phyloP scores from a whole-genome alignment of 495 filamentous ascomycete genomes.

The Lentithecium fluviatile region DNA sequence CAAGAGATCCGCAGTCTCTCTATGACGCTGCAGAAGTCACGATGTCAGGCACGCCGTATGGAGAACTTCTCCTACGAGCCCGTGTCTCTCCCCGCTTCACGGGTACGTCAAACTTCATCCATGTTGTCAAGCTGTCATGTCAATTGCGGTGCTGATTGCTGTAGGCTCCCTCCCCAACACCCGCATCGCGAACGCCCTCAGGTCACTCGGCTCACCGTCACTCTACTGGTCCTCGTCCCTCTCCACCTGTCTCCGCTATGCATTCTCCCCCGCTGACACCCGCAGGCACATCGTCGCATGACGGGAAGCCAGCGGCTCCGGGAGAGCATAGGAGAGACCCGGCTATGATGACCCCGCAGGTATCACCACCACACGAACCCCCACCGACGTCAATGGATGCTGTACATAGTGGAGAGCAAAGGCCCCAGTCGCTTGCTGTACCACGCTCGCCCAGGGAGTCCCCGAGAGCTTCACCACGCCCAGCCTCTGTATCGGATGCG shows the following conservation, averaged over 20 bases:
- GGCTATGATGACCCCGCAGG: constrained; percentile 64
- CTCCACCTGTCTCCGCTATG: constrained; percentile 60
- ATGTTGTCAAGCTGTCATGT: constrained; percentile 3
- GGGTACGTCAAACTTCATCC: constrained; percentile 59
- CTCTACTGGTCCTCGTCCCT: constrained; percentile 44
- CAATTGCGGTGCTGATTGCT: constrained; percentile 4
- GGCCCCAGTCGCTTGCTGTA: constrained; percentile 32
- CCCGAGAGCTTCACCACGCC: constrained; percentile 42
- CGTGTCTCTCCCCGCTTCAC: constrained; percentile 79
- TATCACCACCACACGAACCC: constrained; percentile 50
- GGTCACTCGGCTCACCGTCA: constrained; percentile 41
- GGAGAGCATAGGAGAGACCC: constrained; percentile 41
- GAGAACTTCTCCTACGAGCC: constrained; percentile 84
- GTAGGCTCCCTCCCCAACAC: constrained; percentile 52
- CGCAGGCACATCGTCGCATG: constrained; percentile 61
- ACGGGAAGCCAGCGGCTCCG: constrained; percentile 12
- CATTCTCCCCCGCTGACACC: constrained; percentile 90
- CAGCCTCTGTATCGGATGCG: constrained; percentile 49
- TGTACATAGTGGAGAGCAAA: constrained; percentile 11
- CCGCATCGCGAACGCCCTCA: constrained; percentile 48
- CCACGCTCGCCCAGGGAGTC: constrained; percentile 41
- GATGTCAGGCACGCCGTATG: constrained; percentile 77
- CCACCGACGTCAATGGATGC: constrained; percentile 39
- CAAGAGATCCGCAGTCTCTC: constrained; percentile 71
- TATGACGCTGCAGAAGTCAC: constrained; percentile 66